Evolutionary conservation across 257 asterid species (phyloP).

Genomic region (Leonotis leonurus): DNA sequence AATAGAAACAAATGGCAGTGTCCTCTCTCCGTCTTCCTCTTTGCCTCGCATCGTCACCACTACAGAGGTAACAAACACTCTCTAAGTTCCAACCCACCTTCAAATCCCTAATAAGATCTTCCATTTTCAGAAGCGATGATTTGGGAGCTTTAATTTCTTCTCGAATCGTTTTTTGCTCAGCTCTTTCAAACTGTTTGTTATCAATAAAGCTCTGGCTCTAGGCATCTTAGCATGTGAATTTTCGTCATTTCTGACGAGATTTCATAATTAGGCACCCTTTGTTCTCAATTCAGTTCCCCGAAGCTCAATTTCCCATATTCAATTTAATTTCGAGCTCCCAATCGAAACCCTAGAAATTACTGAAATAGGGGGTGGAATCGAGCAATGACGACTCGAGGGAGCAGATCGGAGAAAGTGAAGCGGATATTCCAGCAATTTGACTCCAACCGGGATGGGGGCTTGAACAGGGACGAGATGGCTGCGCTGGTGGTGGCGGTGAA

Average conservation of each 20-base stretch:
- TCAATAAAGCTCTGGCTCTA: constrained; percentile 9
- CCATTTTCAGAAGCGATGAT: too few relatives aligned
- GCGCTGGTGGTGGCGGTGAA: constrained; percentile 84
- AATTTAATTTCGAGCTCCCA: neutral
- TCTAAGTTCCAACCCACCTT: neutral
- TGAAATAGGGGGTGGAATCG: neutral
- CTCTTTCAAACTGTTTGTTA: neutral
- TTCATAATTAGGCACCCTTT: constrained; percentile 11
- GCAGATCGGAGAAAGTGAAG: constrained; percentile 94
- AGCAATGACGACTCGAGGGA: constrained; percentile 77
- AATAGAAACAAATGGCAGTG: constrained; percentile 16
- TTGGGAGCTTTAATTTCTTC: too few relatives aligned
- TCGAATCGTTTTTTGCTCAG: neutral
- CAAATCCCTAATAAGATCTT: too few relatives aligned
- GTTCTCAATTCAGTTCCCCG: constrained; percentile 2
- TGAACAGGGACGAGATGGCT: constrained; percentile 89
- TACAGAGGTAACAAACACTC: constrained; percentile 8
- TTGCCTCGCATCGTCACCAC: constrained; percentile 9
- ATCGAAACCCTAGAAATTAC: constrained; percentile 13
- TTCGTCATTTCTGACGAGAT: neutral
- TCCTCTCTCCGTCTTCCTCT: constrained; percentile 11
- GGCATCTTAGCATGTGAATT: constrained; percentile 1
- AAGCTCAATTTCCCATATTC: constrained; percentile 8
- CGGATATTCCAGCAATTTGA: constrained; percentile 86
- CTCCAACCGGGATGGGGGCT: constrained; percentile 66